Base-by-base conservation (phyloP, 2,329 filamentous ascomycete genomes). In the Exophiala alcalophila region DNA sequence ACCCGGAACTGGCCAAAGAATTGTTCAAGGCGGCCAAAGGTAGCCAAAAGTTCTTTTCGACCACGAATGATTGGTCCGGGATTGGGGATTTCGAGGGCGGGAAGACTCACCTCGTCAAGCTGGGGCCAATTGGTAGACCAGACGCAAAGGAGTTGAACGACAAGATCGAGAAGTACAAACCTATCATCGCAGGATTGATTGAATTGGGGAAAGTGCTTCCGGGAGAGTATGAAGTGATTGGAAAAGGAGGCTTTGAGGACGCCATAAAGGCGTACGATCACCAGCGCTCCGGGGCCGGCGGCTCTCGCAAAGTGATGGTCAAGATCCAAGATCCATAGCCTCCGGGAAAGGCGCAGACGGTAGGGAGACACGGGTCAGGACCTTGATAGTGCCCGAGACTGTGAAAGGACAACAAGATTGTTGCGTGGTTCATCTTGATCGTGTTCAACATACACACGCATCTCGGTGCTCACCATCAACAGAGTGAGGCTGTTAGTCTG, bases 1-100 rank as follows among this genome's bases (percentile, higher is more conserved):
- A 60, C 40, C 53, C 43, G 4, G 46, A 37, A 11, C 48, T 63
- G 28, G 52, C 58, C 23, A 56, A 47, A 27, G 48, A 49, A 29
- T 38, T 57, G 12, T 58, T 58, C 47, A 54, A 54, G 40, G 36
- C 49, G 23, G 36, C 47, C 21, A 42, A 44, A n/a, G 19, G 34
- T 20, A 50, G 34, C 39, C 50, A 45, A 20, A 59, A 54, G 44
- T 47, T 40, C 38, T 62, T 61, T 29, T 34, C 54, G 3, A 57
- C 58, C 4, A 56, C 58, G 28, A 55, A 53, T 26, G 49, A 56
- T 14, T 54, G 51, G 53, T 48, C 24, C 14, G 40, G 35, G 9
- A 52, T 55, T 18, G 35, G 39, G 14, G 53, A 56, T 36, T 56
- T 57, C 29, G 52, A 54, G 23, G 56, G 55, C 16, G 57, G 44